A percentile compares a stretch with the other conserved stretches of the same genome.
Conservation (phyloP, 768 basidiomycete species). For the Lactifluus echinatus region DNA sequence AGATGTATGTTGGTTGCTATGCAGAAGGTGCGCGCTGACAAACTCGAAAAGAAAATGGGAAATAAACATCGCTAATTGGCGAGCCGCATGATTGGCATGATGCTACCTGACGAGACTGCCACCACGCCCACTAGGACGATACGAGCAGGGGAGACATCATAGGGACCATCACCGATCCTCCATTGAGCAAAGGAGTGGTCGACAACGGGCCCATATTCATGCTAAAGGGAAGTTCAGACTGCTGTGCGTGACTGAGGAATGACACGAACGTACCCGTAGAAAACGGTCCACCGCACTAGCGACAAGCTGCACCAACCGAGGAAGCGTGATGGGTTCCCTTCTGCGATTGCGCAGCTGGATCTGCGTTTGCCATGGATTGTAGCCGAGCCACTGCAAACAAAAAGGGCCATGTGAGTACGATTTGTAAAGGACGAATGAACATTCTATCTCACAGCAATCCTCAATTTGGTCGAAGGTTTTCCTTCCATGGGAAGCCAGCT, state of each 20-base stretch:
- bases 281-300: conserved; percentile 15
- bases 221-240: neutral
- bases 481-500: conserved; percentile 12
- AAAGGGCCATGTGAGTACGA: too few species aligned
- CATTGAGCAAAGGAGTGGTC: neutral
- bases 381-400: conserved; percentile 9
- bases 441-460: conserved; percentile 13
- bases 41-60: neutral
- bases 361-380: conserved; percentile 9
- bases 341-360: conserved; percentile 14
- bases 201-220: neutral
- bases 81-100: conserved; percentile 15
- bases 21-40: neutral
- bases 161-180: conserved; percentile 6
- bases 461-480: conserved; percentile 12
- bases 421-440: too few species aligned
- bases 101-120: conserved; percentile 10
- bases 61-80: neutral
- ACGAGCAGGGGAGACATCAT: conserved; percentile 1
- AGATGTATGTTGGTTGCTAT: neutral
- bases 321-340: conserved; percentile 11
- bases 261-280: neutral
- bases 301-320: conserved; percentile 11
- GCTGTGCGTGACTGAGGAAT: neutral
- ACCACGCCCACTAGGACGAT: conserved; percentile 14